Base-by-base conservation (phyloP, 495 filamentous ascomycete species). In the Emericellopsis terricola region DNA sequence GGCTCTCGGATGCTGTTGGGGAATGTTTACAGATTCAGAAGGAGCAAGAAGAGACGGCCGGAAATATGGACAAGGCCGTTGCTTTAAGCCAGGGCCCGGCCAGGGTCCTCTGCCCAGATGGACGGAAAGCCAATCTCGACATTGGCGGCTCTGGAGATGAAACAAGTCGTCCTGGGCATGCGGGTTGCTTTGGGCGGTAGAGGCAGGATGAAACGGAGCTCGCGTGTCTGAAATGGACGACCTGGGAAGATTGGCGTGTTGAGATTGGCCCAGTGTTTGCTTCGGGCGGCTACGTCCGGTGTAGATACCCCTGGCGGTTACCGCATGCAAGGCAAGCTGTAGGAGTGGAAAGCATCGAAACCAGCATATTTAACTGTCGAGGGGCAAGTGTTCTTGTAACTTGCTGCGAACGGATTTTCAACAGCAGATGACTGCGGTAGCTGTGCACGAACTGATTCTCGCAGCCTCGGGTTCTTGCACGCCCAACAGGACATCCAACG, bases 231-330 rank as follows among this genome's bases (percentile, higher is more conserved):
- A 35, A 35, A 20, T 15, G 19, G 15, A 24, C 19, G 27, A 15
- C 27, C 8, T 27, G n/a, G n/a, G 13, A 2, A 26, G 33, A 35
- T 24, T 35, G 33, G 33, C 19, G 17, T 21, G 33, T 15, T 35
- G 33, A 35, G 23, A 35, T 35, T 35, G 33, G 33, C 24, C 33
- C 19, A 15, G 1, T n/a, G n/a, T n/a, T n/a, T n/a, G n/a, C n/a
- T n/a, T n/a, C n/a, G n/a, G n/a, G n/a, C n/a, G n/a, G n/a, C n/a
- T n/a, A n/a, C n/a, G n/a, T n/a, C n/a, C n/a, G n/a, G n/a, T n/a
- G n/a, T n/a, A n/a, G n/a, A n/a, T n/a, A n/a, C n/a, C n/a, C n/a
- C n/a, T n/a, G n/a, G n/a, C n/a, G n/a, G n/a, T n/a, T n/a, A n/a
- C n/a, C n/a, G n/a, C n/a, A n/a, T n/a, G n/a, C n/a, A n/a, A n/a